Percentiles rank a stretch among this genome's conserved stretches.
phyloP scores from a whole-genome alignment of 305 asterid genomes.

The Solanum hybrid region DNA sequence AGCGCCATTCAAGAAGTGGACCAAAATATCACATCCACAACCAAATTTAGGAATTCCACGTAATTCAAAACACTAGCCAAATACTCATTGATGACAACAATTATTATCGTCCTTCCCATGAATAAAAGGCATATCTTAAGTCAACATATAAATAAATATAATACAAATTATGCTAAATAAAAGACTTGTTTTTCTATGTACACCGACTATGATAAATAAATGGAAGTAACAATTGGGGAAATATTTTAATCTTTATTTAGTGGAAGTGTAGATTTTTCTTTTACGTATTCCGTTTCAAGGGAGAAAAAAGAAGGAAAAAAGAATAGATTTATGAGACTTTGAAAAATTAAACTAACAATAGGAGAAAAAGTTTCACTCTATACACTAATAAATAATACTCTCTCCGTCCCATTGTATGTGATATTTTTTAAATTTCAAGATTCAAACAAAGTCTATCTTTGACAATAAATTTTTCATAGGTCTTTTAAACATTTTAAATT shows the following conservation, averaged over 20 bases:
- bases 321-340: too few species aligned
- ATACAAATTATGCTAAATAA: neutral
- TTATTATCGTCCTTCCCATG: neutral
- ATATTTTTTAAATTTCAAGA: too few species aligned
- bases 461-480: fast-evolving
- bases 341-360: neutral
- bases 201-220: neutral
- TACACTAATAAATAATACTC: too few species aligned
- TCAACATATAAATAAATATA: neutral
- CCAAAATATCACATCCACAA: neutral
- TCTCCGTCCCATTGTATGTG: fast-evolving
- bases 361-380: neutral
- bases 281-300: too few species aligned
- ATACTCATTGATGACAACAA: neutral
- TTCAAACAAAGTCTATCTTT: too few species aligned
- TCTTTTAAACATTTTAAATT: too few species aligned
- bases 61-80: neutral
- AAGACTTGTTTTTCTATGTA: neutral
- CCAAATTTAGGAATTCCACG: neutral
- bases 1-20: neutral
- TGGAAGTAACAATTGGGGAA: neutral
- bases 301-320: too few species aligned
- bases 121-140: neutral
- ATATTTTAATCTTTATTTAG: too few species aligned
- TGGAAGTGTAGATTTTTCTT: neutral